A percentile compares a stretch with the other conserved stretches of the same genome.
Conservation (phyloP, 2,329 filamentous ascomycete genomes). For the Talaromyces sp. region DNA sequence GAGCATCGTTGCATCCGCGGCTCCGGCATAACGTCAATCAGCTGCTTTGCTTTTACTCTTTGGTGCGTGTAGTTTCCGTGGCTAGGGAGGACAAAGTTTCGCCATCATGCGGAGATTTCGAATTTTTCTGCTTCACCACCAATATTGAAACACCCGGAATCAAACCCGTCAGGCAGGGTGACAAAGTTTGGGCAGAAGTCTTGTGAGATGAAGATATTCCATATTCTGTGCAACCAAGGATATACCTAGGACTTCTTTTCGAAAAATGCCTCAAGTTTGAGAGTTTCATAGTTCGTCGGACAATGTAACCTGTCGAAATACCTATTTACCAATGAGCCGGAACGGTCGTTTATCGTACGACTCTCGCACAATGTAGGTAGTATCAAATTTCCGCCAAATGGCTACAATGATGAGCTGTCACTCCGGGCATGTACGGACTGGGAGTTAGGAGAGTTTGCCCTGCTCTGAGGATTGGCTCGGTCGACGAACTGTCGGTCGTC, state of each 20-base stretch:
- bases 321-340: neutral
- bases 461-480: neutral
- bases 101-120: neutral
- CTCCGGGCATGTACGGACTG: neutral
- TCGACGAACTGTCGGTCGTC: neutral
- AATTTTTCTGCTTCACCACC: neutral
- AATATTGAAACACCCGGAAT: neutral
- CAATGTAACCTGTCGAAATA: neutral
- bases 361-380: neutral
- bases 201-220: neutral
- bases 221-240: neutral
- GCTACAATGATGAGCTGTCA: neutral
- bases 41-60: neutral
- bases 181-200: neutral
- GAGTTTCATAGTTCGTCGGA: conserved; percentile 1
- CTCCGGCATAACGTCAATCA: conserved; percentile 1
- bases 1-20: conserved; percentile 1
- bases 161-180: neutral
- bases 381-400: neutral
- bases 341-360: neutral
- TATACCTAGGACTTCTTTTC: neutral
- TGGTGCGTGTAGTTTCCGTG: neutral
- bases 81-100: neutral
- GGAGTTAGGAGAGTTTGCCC: neutral
- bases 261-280: neutral